Conservation (phyloP, 1,284 basidiomycete species). For the Pseudozyma tsukubaensis region DNA sequence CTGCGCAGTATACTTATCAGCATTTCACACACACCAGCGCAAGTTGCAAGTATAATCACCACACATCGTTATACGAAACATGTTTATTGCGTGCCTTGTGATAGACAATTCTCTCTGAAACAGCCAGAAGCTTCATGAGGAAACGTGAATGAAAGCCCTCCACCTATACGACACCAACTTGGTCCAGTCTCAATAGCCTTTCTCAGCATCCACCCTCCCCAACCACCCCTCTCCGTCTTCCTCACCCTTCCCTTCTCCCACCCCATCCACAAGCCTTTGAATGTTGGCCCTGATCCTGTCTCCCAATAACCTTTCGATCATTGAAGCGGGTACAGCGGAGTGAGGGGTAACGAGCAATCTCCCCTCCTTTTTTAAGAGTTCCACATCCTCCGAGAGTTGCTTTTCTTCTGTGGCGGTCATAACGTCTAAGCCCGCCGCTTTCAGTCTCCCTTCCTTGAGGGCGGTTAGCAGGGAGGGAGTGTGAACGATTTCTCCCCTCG, state of each 20-base stretch:
- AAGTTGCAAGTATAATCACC: no score
- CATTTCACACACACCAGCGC: no score
- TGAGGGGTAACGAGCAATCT: conserved; percentile 36
- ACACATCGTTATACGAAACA: no score
- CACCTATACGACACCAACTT: no score
- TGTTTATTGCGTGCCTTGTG: no score
- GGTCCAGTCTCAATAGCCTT: conserved; percentile 41
- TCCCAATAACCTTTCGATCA: conserved; percentile 10
- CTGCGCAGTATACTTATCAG: no score
- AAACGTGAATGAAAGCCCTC: no score
- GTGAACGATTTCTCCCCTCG: conserved; percentile 78
- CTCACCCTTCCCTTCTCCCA: not conserved
- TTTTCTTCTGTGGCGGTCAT: conserved; percentile 80
- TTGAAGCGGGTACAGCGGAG: conserved; percentile 19
- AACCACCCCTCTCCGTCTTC: not conserved
- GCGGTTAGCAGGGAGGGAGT: conserved; percentile 81
- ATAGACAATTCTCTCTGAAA: no score
- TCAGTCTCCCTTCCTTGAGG: conserved; percentile 79
- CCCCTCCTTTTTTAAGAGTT: conserved; percentile 2
- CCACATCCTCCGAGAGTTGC: not conserved
- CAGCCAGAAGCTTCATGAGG: no score
- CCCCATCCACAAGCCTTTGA: not conserved
- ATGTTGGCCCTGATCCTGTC: conserved; percentile 20
- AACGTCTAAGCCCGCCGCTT: conserved; percentile 90
- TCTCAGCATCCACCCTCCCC: conserved; percentile 20